These are phyloP conservation scores for Solanum appendiculatum DNA, from an alignment of 257 asterid genomes.

Conservation along the genomic window DNA sequence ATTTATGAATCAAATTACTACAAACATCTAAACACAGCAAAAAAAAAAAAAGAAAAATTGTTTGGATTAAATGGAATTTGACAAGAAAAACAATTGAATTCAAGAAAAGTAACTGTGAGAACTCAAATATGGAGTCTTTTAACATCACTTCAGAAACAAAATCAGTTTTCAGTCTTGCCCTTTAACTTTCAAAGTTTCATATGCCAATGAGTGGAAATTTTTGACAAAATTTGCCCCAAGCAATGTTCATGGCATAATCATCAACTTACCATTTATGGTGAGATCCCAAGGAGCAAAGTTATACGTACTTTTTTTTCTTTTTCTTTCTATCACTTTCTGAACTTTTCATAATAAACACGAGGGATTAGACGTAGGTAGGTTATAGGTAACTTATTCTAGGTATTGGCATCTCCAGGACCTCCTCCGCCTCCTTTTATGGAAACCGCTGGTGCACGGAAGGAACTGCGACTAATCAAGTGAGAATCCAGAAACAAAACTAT, in stretches of 20 bases:
- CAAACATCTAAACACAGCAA: background rate
- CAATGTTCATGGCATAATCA: constrained; percentile 41
- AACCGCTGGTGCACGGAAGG: constrained; percentile 25
- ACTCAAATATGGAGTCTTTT: background rate
- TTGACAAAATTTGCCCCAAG: constrained; percentile 1
- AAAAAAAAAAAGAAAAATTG: background rate
- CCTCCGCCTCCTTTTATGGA: constrained; percentile 49
- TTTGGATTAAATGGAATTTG: background rate
- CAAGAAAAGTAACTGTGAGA: background rate
- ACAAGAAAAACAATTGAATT: background rate
- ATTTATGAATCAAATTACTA: background rate
- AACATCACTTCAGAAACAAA: constrained; percentile 1
- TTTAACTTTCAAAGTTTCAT: constrained; percentile 24
- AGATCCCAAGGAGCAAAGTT: constrained; percentile 15
- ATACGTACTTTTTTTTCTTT: constrained; percentile 1
- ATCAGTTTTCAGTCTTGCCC: background rate
- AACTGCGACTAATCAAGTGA: constrained; percentile 37
- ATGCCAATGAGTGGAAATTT: constrained; percentile 26
- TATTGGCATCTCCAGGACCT: constrained; percentile 17
- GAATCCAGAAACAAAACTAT: constrained; percentile 55
- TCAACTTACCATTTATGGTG: constrained; percentile 15
- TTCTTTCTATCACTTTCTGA: background rate
- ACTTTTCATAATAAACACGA: background rate
- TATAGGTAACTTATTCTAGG: constrained; percentile 6
- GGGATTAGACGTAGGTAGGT: background rate